Evolutionary conservation across 495 filamentous ascomycete species (phyloP).

Genomic region (Chaetomium cochliodes): DNA sequence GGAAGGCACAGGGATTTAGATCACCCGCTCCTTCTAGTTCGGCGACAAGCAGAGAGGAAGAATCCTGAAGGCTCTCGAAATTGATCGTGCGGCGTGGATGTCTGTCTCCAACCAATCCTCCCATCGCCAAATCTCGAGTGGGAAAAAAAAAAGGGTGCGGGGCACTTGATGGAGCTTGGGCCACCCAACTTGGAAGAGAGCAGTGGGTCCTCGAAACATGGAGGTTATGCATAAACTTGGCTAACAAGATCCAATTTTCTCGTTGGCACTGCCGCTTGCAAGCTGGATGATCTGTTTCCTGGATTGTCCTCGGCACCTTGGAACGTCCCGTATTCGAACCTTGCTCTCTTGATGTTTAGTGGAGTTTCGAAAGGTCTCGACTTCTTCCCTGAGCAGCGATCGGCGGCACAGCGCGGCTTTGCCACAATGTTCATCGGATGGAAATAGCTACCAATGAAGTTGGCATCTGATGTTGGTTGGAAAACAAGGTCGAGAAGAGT

Average conservation of each 20-base stretch:
- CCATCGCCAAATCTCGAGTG: background rate
- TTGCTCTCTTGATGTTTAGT: no score
- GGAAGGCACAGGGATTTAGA: no score
- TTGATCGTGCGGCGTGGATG: background rate
- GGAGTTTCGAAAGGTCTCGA: no score
- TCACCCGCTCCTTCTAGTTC: background rate
- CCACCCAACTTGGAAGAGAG: background rate
- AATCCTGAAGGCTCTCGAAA: background rate
- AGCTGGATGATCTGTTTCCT: no score
- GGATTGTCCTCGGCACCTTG: no score
- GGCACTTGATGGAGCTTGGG: constrained; percentile 19
- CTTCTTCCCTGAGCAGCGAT: no score
- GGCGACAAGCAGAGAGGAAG: background rate
- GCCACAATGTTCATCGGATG: no score
- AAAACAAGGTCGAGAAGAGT: background rate
- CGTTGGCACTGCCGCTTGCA: no score
- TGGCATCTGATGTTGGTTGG: background rate
- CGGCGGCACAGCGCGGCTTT: no score
- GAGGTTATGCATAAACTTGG: no score
- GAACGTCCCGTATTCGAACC: no score
- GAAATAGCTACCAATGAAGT: background rate
- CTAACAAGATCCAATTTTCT: no score
- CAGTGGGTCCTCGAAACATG: background rate
- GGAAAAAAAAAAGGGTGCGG: constrained; percentile 15
- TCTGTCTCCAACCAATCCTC: background rate